Percentiles rank a stretch among this genome's conserved stretches.
These are phyloP conservation scores for Melanogaster broomeanus DNA, from an alignment of 768 basidiomycete genomes.

Conservation along the genomic window DNA sequence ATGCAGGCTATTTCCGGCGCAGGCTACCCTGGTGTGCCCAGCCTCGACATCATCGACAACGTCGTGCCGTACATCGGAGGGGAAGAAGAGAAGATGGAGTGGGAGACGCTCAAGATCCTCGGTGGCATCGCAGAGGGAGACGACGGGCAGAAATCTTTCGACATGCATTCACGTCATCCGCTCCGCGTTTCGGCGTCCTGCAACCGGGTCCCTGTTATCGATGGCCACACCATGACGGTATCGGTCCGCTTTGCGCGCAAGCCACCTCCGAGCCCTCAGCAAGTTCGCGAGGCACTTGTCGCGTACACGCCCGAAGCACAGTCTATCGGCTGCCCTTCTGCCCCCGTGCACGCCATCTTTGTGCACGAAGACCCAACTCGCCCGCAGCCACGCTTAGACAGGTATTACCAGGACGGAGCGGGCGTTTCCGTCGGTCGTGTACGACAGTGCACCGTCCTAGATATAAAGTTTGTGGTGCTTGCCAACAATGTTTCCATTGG, in stretches of 20 bases:
- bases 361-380: slow-evolving; percentile 94
- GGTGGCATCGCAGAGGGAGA: slow-evolving; percentile 71
- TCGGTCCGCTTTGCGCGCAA: slow-evolving; percentile 79
- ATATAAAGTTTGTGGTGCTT: slow-evolving; percentile 93
- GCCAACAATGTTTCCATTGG: slow-evolving; percentile 95
- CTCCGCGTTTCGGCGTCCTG: slow-evolving; percentile 91
- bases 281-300: slow-evolving; percentile 79
- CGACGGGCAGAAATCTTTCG: slow-evolving; percentile 63
- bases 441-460: slow-evolving; percentile 87
- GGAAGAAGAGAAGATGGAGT: slow-evolving; percentile 98
- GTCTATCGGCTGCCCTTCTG: slow-evolving; percentile 75
- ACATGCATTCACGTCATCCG: slow-evolving; percentile 79
- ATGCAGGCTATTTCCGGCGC: slow-evolving; percentile 98
- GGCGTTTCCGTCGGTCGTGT: slow-evolving; percentile 91
- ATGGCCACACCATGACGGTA: slow-evolving; percentile 91
- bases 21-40: slow-evolving; percentile 94
- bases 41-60: slow-evolving; percentile 93
- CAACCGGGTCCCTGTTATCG: slow-evolving; percentile 93
- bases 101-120: slow-evolving; percentile 97
- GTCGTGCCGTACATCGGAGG: slow-evolving; percentile 92
- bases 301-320: slow-evolving; percentile 79
- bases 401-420: slow-evolving; percentile 88
- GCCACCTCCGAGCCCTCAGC: slow-evolving; percentile 84
- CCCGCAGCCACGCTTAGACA: slow-evolving; percentile 91
- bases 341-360: slow-evolving; percentile 80